These are phyloP conservation scores for Trametopsis cervina DNA, from an alignment of 768 basidiomycete genomes.

Conservation along the genomic window DNA sequence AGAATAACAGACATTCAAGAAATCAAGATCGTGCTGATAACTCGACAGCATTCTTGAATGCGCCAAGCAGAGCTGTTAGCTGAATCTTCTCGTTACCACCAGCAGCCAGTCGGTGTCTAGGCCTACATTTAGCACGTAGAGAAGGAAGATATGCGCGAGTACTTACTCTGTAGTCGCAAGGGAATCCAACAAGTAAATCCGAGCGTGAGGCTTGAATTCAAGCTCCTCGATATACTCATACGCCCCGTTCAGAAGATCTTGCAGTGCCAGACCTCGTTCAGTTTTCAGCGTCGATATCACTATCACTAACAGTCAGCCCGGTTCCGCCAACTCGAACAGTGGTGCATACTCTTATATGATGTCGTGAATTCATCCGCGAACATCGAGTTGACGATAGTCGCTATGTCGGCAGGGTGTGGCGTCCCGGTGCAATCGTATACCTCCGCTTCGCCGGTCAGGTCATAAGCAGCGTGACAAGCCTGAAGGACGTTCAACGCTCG, in stretches of 20 bases:
- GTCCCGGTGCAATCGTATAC: slow-evolving; percentile 97
- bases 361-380: slow-evolving; percentile 93
- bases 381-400: slow-evolving; percentile 91
- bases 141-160: neutral
- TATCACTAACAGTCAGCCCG: slow-evolving; percentile 23
- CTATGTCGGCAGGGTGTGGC: slow-evolving; percentile 93
- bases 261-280: slow-evolving; percentile 89
- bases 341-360: slow-evolving; percentile 64
- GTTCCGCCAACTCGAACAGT: neutral
- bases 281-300: slow-evolving; percentile 85
- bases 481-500: slow-evolving; percentile 93
- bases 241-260: slow-evolving; percentile 87
- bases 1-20: too few relatives aligned
- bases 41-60: slow-evolving; percentile 91
- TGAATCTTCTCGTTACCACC: slow-evolving; percentile 95
- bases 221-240: slow-evolving; percentile 87
- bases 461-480: slow-evolving; percentile 97
- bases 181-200: slow-evolving; percentile 87
- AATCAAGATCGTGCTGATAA: slow-evolving; percentile 43
- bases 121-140: slow-evolving; percentile 24
- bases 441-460: slow-evolving; percentile 78
- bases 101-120: slow-evolving; percentile 76
- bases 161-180: slow-evolving; percentile 93
- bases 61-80: slow-evolving; percentile 81
- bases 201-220: slow-evolving; percentile 78